Evolutionary conservation across 345 rosid genomes (phyloP).

Genomic region (Odontarrhena argentea): DNA sequence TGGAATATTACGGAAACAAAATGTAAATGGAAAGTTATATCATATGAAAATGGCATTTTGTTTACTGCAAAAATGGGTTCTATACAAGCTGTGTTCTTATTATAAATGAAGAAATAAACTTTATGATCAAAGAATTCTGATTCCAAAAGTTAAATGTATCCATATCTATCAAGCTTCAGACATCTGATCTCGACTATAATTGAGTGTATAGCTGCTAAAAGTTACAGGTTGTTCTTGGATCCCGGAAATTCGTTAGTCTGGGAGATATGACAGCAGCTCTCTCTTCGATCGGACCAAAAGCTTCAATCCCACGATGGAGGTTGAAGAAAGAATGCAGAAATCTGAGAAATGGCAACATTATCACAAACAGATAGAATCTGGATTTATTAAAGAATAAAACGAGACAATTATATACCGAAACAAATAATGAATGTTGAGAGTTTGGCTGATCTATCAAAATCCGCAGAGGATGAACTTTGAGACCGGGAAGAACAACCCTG

Average conservation of each 20-base stretch:
- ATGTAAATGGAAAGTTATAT: no score
- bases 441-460: slow-evolving; percentile 33
- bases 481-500: slow-evolving; percentile 64
- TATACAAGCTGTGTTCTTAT: slow-evolving; percentile 36
- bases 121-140: slow-evolving; percentile 24
- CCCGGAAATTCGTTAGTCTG: slow-evolving; percentile 19
- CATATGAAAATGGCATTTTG: no score
- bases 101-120: slow-evolving; percentile 20
- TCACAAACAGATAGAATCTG: slow-evolving; percentile 11
- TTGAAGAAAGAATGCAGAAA: slow-evolving; percentile 30
- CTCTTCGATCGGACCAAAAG: slow-evolving; percentile 51
- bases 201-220: slow-evolving; percentile 20
- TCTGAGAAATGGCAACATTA: slow-evolving; percentile 12
- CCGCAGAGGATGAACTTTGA: slow-evolving; percentile 75
- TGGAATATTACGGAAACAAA: no score
- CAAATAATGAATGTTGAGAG: background rate
- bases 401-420: slow-evolving; percentile 25
- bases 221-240: slow-evolving; percentile 34
- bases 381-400: background rate
- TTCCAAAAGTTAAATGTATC: slow-evolving; percentile 17
- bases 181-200: slow-evolving; percentile 9
- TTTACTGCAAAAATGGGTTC: no score
- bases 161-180: slow-evolving; percentile 2
- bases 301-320: slow-evolving; percentile 54
- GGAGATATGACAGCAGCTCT: slow-evolving; percentile 27